These are phyloP conservation scores for Botrytis aclada DNA, from an alignment of 2,329 filamentous ascomycete species.

Conservation along the genomic window DNA sequence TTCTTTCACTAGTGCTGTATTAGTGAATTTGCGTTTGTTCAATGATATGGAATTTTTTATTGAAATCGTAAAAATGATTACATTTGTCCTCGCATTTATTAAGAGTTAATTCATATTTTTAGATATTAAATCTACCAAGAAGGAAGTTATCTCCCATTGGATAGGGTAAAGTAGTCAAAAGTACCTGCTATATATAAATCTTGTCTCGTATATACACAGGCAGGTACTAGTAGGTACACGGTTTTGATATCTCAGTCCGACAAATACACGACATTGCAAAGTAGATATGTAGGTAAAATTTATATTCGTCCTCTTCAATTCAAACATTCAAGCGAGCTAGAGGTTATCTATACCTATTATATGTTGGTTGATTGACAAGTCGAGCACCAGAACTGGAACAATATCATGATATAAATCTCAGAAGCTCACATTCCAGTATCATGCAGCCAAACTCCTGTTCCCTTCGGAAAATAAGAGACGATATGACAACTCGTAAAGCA, in stretches of 20 bases:
- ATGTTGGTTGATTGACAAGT: background rate
- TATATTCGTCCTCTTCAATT: background rate
- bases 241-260: background rate
- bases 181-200: background rate
- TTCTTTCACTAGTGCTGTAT: background rate
- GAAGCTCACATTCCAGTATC: background rate
- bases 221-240: background rate
- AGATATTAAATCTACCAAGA: background rate
- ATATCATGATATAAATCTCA: slow-evolving; percentile 4
- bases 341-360: background rate
- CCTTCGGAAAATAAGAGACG: slow-evolving; percentile 30
- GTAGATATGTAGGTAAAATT: background rate
- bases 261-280: background rate
- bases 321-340: background rate
- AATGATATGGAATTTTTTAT: background rate
- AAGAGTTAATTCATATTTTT: background rate
- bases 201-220: background rate
- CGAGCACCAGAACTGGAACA: background rate
- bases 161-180: background rate
- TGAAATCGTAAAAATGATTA: background rate
- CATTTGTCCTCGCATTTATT: background rate
- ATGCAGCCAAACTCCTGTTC: slow-evolving; percentile 33
- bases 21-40: background rate
- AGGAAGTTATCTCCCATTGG: background rate
- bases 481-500: slow-evolving; percentile 26